A percentile compares a stretch with the other conserved stretches of the same genome.
phyloP scores from a whole-genome alignment of 768 basidiomycete species.

The Krasilnikovozyma curviuscula region DNA sequence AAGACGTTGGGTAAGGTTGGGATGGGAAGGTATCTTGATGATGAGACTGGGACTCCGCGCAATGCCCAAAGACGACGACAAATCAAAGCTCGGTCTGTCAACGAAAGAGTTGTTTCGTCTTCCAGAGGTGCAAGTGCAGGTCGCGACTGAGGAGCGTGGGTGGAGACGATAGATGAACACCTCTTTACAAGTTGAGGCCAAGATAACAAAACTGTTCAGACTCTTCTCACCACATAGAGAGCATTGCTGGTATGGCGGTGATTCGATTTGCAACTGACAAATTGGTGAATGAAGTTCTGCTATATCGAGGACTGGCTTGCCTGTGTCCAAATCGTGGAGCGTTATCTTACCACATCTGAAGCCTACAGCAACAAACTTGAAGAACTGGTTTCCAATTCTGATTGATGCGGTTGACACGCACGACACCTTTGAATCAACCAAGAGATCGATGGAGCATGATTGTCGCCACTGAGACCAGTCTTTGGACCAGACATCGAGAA shows the following conservation, averaged over 20 bases:
- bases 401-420: constrained; percentile 53
- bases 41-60: constrained; percentile 38
- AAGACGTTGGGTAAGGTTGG: constrained; percentile 33
- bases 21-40: constrained; percentile 34
- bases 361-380: constrained; percentile 22
- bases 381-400: constrained; percentile 42
- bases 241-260: constrained; percentile 42
- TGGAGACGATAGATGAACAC: constrained; percentile 49
- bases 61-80: constrained; percentile 16
- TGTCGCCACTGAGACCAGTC: no score
- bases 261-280: constrained; percentile 40
- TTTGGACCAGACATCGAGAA: no score
- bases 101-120: constrained; percentile 23
- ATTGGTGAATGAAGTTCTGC: constrained; percentile 40
- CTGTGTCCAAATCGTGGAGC: constrained; percentile 13
- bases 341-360: constrained; percentile 10
- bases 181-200: constrained; percentile 45
- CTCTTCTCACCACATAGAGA: constrained; percentile 49
- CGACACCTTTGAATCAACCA: no score
- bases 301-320: constrained; percentile 33
- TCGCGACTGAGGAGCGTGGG: constrained; percentile 38
- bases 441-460: no score
- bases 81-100: constrained; percentile 1
- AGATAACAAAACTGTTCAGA: constrained; percentile 43
- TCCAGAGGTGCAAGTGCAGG: constrained; percentile 46